Evolutionary conservation across 306 rosid species (phyloP).

Genomic region (Aeschynomene evenia): DNA sequence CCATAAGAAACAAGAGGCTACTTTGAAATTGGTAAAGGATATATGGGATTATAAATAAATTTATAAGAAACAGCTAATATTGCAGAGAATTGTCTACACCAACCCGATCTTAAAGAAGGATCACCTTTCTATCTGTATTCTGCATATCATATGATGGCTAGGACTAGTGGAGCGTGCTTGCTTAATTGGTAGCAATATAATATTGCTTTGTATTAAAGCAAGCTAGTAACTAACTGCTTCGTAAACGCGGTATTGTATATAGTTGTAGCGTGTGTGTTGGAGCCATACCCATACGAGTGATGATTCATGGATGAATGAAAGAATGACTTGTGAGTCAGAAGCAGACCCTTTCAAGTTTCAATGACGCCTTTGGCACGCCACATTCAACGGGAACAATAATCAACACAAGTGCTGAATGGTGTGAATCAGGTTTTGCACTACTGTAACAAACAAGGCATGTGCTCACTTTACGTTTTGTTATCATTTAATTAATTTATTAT

Average conservation of each 20-base stretch:
- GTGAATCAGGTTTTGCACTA: not conserved
- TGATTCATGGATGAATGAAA: no score
- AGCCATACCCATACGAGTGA: conserved; percentile 1
- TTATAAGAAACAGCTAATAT: not conserved
- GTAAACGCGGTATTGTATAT: conserved; percentile 23
- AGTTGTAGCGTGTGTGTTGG: conserved; percentile 2
- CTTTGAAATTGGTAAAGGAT: not conserved
- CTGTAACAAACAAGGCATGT: not conserved
- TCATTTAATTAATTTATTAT: no score
- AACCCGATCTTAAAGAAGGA: not conserved
- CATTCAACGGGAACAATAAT: not conserved
- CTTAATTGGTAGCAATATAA: not conserved
- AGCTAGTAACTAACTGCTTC: not conserved
- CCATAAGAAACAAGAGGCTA: not conserved
- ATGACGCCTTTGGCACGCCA: not conserved
- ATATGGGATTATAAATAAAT: no score
- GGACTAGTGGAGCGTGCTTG: not conserved
- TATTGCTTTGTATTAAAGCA: conserved; percentile 7
- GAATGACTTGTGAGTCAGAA: not conserved
- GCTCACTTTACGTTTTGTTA: not conserved
- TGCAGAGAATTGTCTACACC: not conserved
- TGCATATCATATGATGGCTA: not conserved
- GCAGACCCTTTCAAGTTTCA: not conserved
- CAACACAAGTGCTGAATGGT: no score
- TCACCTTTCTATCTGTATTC: conserved; percentile 4